Base-by-base conservation (phyloP, 805 yeast species). In the Cyberlindnera maritima region DNA sequence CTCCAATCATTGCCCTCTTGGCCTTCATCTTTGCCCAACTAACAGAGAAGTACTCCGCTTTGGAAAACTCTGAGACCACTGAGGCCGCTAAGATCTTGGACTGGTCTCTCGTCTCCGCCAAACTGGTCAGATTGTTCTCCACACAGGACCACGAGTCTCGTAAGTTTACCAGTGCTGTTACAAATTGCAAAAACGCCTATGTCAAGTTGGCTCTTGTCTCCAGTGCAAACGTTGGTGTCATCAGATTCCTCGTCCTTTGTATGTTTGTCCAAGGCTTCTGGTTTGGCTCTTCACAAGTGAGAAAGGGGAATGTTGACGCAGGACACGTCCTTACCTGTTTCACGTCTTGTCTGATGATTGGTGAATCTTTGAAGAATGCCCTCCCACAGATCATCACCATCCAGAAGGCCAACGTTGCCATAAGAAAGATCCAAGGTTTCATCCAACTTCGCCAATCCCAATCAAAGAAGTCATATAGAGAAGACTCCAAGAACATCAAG, bases 191-290 rank as follows among this genome's bases (percentile, higher is more conserved):
- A 19, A 41, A 50, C 2, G 64, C 75, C 3, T 80, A 71, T 53
- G 66, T 71, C 36, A 69, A 69, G 37, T 58, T 73, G 36, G 70
- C 79, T n/a, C 58, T 79, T 21, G 75, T 71, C 14, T 66, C 79
- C 5, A 69, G 82, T 12, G 58, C 76, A 0, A 90, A 88, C 59
- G 63, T 76, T 19, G 83, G 86, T 0, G 36, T 77, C 0, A 64
- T 84, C 42, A 77, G 83, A 55, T 66, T 77, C 20, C 54, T 91
- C 4, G 74, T 84, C 0, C 68, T 88, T 33, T 61, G 81, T 60
- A 83, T 90, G 81, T 90, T 92, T 69, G 86, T 91, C 3, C 96
- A 88, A 64, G 95, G 92, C 0, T 87, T 94, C 57, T 90, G 96
- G 88, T 92, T 85, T 67, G 99, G 98, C 1, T 77, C 84, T 25